Conservation (phyloP, 768 basidiomycete genomes). For the Suillus bovinus region DNA sequence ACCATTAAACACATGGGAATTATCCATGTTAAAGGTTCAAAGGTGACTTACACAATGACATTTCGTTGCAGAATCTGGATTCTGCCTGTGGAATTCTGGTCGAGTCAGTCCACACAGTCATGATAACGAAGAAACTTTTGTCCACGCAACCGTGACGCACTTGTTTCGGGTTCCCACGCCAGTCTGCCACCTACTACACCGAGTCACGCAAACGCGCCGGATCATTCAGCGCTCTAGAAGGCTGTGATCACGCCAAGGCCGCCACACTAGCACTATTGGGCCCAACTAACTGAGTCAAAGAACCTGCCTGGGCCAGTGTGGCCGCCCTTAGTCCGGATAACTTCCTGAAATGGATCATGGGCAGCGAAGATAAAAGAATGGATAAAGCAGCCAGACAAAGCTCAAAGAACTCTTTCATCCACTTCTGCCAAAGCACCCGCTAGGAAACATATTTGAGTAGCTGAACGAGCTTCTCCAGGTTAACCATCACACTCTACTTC, state of each 20-base stretch:
- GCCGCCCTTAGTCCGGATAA: conserved; percentile 15
- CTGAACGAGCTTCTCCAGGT: background rate
- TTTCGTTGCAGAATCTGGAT: too few species aligned
- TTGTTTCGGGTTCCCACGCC: too few species aligned
- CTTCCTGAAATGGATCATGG: conserved; percentile 21
- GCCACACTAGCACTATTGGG: background rate
- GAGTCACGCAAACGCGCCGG: too few species aligned
- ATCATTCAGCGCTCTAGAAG: background rate
- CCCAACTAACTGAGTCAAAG: conserved; percentile 23
- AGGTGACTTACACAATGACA: too few species aligned
- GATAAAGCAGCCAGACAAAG: conserved; percentile 27
- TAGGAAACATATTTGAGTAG: conserved; percentile 24
- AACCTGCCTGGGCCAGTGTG: conserved; percentile 10
- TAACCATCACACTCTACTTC: conserved; percentile 3
- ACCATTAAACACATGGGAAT: too few species aligned
- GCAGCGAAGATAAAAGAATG: background rate
- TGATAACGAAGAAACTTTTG: too few species aligned
- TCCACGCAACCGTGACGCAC: too few species aligned
- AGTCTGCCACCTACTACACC: too few species aligned
- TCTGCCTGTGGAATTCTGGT: too few species aligned
- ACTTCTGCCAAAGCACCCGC: conserved; percentile 19
- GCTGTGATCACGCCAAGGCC: background rate
- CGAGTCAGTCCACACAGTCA: too few species aligned
- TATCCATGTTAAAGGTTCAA: too few species aligned
- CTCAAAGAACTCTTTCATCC: conserved; percentile 17